Percentiles rank a stretch among this genome's conserved stretches.
Conservation (phyloP, 805 yeast species). For the Candida parachauliodes region DNA sequence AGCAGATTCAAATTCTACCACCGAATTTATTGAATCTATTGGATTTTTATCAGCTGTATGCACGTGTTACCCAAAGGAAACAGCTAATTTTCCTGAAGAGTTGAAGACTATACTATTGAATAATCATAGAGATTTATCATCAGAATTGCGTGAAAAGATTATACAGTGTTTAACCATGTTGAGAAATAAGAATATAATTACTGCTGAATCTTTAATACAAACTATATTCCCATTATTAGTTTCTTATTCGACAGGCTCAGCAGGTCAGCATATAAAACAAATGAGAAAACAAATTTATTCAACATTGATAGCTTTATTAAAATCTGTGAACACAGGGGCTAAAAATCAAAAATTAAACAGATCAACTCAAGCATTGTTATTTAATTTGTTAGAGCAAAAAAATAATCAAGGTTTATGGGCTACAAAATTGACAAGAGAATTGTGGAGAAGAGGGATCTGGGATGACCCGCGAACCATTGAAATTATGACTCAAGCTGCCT, state of each 20-base stretch:
- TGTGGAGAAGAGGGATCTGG: slow-evolving; percentile 99
- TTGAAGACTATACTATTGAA: slow-evolving; percentile 61
- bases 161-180: slow-evolving; percentile 87
- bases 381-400: slow-evolving; percentile 78
- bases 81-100: slow-evolving; percentile 80
- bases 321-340: slow-evolving; percentile 81
- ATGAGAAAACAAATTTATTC: slow-evolving; percentile 79
- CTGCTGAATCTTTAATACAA: slow-evolving; percentile 77
- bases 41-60: slow-evolving; percentile 94
- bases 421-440: slow-evolving; percentile 86
- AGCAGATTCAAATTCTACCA: slow-evolving; percentile 52
- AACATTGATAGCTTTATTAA: slow-evolving; percentile 73
- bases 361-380: slow-evolving; percentile 87
- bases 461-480: slow-evolving; percentile 97
- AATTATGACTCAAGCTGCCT: slow-evolving; percentile 92
- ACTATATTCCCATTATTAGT: slow-evolving; percentile 82
- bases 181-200: slow-evolving; percentile 76
- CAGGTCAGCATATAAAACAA: slow-evolving; percentile 71
- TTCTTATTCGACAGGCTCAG: slow-evolving; percentile 52
- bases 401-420: slow-evolving; percentile 90
- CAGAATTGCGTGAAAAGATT: slow-evolving; percentile 88
- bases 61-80: slow-evolving; percentile 83
- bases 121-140: slow-evolving; percentile 76
- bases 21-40: slow-evolving; percentile 73
- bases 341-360: slow-evolving; percentile 86